These are phyloP conservation scores for Scenedesmus sp. DNA, from an alignment of 163 green algal species.

Conservation along the genomic window DNA sequence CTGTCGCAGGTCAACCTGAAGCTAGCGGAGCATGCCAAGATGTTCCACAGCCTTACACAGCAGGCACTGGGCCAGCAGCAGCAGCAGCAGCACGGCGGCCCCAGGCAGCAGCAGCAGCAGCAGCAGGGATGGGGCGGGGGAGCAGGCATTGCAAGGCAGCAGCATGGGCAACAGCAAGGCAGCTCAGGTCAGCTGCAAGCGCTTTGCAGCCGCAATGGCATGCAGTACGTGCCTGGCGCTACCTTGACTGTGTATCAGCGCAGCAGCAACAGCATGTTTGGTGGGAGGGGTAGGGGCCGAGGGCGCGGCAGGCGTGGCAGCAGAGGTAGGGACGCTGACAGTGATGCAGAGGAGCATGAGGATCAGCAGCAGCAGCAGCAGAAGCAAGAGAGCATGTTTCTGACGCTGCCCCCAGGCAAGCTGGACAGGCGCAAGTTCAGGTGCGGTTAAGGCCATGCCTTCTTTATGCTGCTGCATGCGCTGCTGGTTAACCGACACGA, in stretches of 20 bases:
- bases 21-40: slow-evolving; percentile 27
- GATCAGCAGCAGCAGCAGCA: slow-evolving; percentile 26
- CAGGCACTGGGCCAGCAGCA: slow-evolving; percentile 28
- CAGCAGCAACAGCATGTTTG: slow-evolving; percentile 33
- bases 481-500: neutral
- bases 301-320: slow-evolving; percentile 5
- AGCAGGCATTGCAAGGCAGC: neutral
- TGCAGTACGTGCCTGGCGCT: slow-evolving; percentile 48
- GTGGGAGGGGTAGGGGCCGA: neutral
- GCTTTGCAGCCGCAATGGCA: slow-evolving; percentile 33
- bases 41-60: slow-evolving; percentile 18
- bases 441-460: slow-evolving; percentile 12
- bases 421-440: slow-evolving; percentile 51
- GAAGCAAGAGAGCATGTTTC: slow-evolving; percentile 44
- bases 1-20: slow-evolving; percentile 11
- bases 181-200: neutral
- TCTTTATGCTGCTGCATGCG: neutral
- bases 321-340: slow-evolving; percentile 15
- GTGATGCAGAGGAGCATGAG: slow-evolving; percentile 17
- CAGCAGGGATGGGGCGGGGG: neutral
- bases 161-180: neutral
- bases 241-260: slow-evolving; percentile 46
- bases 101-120: slow-evolving; percentile 33
- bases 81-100: slow-evolving; percentile 24
- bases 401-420: slow-evolving; percentile 46